Conservation (phyloP, 805 yeast species). For the Yarrowia yakushimensis region DNA sequence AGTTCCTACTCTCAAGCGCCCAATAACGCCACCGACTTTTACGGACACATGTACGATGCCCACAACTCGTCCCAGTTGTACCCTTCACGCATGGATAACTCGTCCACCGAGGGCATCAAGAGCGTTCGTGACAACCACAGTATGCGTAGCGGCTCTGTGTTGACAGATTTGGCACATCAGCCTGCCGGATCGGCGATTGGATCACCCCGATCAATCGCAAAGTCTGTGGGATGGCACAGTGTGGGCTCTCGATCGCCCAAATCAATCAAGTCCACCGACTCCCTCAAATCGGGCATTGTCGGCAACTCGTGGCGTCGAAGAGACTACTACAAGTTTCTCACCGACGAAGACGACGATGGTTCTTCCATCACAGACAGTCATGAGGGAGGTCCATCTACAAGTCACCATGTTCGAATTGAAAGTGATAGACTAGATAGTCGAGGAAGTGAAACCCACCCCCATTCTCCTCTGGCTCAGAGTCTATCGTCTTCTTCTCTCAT, state of each 20-base stretch:
- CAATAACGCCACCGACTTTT: constrained; percentile 1
- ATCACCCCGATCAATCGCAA: constrained; percentile 4
- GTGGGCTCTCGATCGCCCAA: constrained; percentile 16
- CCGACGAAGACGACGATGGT: neutral
- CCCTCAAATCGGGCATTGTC: constrained; percentile 2
- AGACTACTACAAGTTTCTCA: constrained; percentile 18
- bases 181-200: neutral
- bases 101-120: constrained; percentile 16
- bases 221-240: constrained; percentile 5
- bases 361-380: neutral
- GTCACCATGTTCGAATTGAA: neutral
- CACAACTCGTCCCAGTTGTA: constrained; percentile 1
- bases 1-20: constrained; percentile 15
- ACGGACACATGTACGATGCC: constrained; percentile 18
- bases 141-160: constrained; percentile 4
- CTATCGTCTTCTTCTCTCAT: constrained; percentile 6
- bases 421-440: neutral
- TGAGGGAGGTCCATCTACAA: neutral
- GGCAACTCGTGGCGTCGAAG: neutral
- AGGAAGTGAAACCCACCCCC: neutral
- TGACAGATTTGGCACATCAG: neutral
- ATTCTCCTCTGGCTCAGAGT: neutral
- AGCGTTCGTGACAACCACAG: constrained; percentile 13
- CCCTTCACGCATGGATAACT: constrained; percentile 8
- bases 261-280: constrained; percentile 14